These are phyloP conservation scores for Lolium perenne DNA, from an alignment of 176 grass and related monocot genomes.

Conservation along the genomic window DNA sequence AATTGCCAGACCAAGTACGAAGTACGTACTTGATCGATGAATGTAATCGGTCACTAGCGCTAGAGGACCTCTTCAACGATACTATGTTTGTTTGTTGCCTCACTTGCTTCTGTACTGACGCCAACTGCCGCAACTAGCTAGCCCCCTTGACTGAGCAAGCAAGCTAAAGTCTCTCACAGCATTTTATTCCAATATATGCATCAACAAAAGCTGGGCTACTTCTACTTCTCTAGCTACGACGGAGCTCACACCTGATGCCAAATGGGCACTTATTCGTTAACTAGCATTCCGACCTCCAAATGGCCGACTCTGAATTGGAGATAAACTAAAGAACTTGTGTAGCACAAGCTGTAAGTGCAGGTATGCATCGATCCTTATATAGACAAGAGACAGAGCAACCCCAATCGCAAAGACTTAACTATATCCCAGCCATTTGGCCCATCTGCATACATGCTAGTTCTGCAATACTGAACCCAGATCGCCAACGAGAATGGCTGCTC, in stretches of 20 bases:
- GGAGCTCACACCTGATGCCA: not conserved
- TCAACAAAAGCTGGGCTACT: too few species aligned
- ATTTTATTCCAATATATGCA: not conserved
- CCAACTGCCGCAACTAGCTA: conserved; percentile 5
- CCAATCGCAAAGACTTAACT: not conserved
- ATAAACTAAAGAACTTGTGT: not conserved
- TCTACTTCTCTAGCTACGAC: too few species aligned
- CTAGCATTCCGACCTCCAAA: conserved; percentile 3
- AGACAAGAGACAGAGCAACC: not conserved
- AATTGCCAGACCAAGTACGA: not conserved
- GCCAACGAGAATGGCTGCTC: not conserved
- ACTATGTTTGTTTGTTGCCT: not conserved
- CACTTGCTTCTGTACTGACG: not conserved
- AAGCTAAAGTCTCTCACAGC: too few species aligned
- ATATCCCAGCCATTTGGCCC: not conserved
- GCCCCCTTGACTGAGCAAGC: not conserved
- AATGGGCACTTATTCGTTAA: conserved; percentile 4
- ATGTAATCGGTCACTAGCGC: not conserved
- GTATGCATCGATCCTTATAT: not conserved
- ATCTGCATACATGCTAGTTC: not conserved
- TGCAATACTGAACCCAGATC: not conserved
- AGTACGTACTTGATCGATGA: not conserved
- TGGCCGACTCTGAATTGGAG: not conserved
- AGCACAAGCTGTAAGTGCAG: not conserved
- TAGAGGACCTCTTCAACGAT: not conserved